Evolutionary conservation across 1,139 yeast species (phyloP), one percentile per base, ranked within the genome.

Genomic region (Zygoascus sp.): DNA sequence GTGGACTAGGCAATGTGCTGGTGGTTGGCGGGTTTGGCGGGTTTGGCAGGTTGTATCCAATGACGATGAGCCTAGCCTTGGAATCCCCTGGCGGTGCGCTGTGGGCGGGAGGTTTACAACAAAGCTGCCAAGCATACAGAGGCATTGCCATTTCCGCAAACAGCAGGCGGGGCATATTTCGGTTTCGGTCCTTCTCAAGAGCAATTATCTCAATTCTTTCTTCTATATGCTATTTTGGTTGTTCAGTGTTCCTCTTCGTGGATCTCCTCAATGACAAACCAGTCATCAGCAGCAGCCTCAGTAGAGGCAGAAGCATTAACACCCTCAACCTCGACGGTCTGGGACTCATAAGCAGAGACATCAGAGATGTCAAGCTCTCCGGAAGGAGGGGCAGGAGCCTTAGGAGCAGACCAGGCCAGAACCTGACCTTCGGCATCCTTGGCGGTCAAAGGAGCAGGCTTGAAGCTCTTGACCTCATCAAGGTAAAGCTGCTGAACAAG

Each of bases 401-500:
- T 64, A 58, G 96, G 96, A 58, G 81, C 75, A 53, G 76, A 70
- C 86, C 95, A 89, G 59, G 85, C 79, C 73, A 83, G 81, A 58
- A 89, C 94, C 56, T 83, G 78, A 54, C 81, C 80, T 64, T 81
- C 88, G 52, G 90, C 81, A 60, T 86, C 95, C 59, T 79, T 72
- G 53, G 85, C 79, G 48, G 87, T 71, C 54, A 82, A 65, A 54
- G 90, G 81, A 54, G 83, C 77, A 65, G 96, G 90, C 77, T 89
- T 87, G 80, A 84, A 88, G 52, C 81, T 80, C 75, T 83, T 86
- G 72, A 92, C 76, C 70, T 88, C 95, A 70, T 78, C 83, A 64
- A 90, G 73, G 75, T 90, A 92, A 59, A 90, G 78, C 58, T 90
- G 96, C 68, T 88, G 80, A 64, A 90, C 72, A 66, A 85, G 76